phyloP scores from a whole-genome alignment of 371 early-diverging fungal species.

The Syncephalastrum racemosum region DNA sequence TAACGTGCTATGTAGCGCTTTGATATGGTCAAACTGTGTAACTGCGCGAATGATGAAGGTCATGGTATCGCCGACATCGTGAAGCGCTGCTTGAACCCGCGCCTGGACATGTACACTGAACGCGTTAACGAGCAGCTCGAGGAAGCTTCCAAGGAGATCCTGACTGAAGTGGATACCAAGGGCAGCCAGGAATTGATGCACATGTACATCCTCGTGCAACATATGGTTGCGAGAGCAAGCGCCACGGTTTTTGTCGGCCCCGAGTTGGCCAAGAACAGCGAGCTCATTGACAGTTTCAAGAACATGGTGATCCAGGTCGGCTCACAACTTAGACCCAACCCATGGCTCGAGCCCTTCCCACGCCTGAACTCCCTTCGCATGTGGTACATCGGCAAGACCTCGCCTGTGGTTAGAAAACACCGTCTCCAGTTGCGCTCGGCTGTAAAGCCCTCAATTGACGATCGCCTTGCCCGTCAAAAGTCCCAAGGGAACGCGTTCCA shows the following conservation, averaged over 20 bases:
- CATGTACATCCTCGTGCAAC: slow-evolving; percentile 18
- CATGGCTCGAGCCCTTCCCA: slow-evolving; percentile 13
- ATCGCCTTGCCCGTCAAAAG: slow-evolving; percentile 1
- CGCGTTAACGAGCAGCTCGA: no score
- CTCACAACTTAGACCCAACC: slow-evolving; percentile 9
- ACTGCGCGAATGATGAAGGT: no score
- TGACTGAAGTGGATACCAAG: no score
- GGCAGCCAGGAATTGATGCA: slow-evolving; percentile 3
- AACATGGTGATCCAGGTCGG: slow-evolving; percentile 23
- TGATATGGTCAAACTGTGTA: no score
- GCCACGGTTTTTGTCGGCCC: slow-evolving; percentile 25
- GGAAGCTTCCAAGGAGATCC: no score
- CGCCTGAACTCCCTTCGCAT: slow-evolving; percentile 11
- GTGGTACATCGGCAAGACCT: slow-evolving; percentile 19
- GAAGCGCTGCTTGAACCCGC: no score
- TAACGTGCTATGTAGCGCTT: no score
- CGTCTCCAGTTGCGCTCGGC: slow-evolving; percentile 6
- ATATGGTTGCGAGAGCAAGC: slow-evolving; percentile 19
- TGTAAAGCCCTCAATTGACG: slow-evolving; percentile 12
- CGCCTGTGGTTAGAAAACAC: slow-evolving; percentile 2
- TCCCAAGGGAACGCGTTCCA: background rate
- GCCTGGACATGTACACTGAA: no score
- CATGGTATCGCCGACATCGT: no score
- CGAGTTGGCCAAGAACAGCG: slow-evolving; percentile 11
- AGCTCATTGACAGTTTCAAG: slow-evolving; percentile 23